Evolutionary conservation across 495 filamentous ascomycete genomes (phyloP).

Genomic region (Aspergillus heteromorphus): DNA sequence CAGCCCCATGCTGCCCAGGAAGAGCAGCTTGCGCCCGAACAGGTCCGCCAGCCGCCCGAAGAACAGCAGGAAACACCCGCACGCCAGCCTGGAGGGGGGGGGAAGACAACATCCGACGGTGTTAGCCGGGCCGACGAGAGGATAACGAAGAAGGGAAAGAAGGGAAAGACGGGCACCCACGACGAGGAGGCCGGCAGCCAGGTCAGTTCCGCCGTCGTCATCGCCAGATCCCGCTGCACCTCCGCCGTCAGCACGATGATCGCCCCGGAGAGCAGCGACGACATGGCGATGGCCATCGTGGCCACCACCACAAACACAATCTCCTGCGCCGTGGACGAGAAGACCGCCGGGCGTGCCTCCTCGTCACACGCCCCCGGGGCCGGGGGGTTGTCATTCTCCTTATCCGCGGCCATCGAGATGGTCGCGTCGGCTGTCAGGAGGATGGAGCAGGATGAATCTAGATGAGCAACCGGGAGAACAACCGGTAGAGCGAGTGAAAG

Average conservation of each 20-base stretch:
- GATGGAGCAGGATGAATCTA: too few species aligned
- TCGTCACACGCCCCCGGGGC: not conserved
- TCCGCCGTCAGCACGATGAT: constrained; percentile 58
- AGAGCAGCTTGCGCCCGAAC: constrained; percentile 65
- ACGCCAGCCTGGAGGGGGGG: constrained; percentile 46
- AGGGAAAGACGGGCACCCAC: constrained; percentile 30
- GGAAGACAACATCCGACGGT: not conserved
- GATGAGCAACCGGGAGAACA: too few species aligned
- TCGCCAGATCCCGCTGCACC: constrained; percentile 55
- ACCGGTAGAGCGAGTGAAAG: too few species aligned
- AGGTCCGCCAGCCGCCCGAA: constrained; percentile 71
- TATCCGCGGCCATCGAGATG: not conserved
- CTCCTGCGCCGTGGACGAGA: constrained; percentile 59
- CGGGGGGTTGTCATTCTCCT: not conserved
- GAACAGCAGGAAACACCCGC: constrained; percentile 66
- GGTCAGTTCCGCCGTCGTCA: constrained; percentile 62
- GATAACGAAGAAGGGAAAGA: not conserved
- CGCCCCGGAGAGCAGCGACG: constrained; percentile 54
- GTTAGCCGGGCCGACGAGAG: constrained; percentile 8
- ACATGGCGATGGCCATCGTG: constrained; percentile 63
- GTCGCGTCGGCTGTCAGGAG: too few species aligned
- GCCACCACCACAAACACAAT: constrained; percentile 61
- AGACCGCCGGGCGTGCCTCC: constrained; percentile 47
- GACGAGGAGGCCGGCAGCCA: constrained; percentile 64
- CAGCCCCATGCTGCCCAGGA: constrained; percentile 60